phyloP scores from a whole-genome alignment of 257 asterid species.

The Fraxinus anomala region DNA sequence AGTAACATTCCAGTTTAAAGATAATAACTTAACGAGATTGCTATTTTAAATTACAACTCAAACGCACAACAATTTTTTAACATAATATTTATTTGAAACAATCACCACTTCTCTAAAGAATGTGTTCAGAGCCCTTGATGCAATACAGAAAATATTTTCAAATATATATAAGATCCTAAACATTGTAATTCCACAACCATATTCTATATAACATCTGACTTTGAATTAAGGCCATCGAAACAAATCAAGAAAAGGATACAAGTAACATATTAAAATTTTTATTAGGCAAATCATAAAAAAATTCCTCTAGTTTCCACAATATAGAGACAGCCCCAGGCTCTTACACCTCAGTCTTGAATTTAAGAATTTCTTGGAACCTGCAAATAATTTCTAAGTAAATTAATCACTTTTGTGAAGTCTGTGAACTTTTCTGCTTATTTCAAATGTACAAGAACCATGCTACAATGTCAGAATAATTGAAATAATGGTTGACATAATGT shows the following conservation, averaged over 20 bases:
- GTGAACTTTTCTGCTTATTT: neutral
- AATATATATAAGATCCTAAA: neutral
- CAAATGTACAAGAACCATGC: no score
- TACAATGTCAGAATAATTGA: no score
- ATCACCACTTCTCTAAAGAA: neutral
- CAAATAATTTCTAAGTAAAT: conserved; percentile 14
- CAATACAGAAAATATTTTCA: neutral
- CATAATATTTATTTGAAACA: neutral
- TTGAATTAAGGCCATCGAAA: neutral
- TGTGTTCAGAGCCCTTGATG: no score
- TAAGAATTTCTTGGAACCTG: conserved; percentile 47
- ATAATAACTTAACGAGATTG: no score
- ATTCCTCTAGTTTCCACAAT: conserved; percentile 8
- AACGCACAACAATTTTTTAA: no score
- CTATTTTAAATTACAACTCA: no score
- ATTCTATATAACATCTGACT: neutral
- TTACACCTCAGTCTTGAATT: conserved; percentile 15
- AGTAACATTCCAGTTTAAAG: no score
- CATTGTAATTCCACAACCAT: neutral
- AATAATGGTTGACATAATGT: no score
- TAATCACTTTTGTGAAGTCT: neutral
- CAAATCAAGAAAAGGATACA: neutral
- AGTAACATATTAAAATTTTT: neutral
- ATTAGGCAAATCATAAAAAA: conserved; percentile 7
- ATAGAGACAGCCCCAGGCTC: conserved; percentile 9